phyloP scores from a whole-genome alignment of 2,329 filamentous ascomycete genomes.

The Penicillium sp. region DNA sequence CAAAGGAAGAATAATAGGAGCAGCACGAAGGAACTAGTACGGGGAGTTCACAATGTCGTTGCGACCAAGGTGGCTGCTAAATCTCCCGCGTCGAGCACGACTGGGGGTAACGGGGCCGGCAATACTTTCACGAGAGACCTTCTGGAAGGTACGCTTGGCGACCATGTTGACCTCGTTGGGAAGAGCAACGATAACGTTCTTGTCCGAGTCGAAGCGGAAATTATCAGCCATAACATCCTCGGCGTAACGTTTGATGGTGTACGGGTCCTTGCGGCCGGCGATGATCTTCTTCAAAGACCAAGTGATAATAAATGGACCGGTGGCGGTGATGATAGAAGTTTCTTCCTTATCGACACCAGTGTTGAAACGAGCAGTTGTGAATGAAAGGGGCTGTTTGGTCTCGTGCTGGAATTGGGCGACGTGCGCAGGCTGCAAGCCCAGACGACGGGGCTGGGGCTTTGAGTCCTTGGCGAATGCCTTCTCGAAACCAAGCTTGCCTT shows the following conservation, averaged over 20 bases:
- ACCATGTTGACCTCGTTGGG: conserved; percentile 99
- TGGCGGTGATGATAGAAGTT: conserved; percentile 94
- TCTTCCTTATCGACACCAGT: conserved; percentile 77
- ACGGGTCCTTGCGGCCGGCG: conserved; percentile 77
- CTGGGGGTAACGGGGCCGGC: conserved; percentile 58
- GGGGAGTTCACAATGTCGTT: conserved; percentile 82
- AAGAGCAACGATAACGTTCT: conserved; percentile 95
- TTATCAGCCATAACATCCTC: conserved; percentile 98
- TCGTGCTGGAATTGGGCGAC: conserved; percentile 98
- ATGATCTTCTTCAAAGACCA: conserved; percentile 94
- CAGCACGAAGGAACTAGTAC: conserved; percentile 44
- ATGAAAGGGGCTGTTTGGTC: conserved; percentile 80
- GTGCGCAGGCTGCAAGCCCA: conserved; percentile 85
- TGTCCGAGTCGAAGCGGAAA: conserved; percentile 95
- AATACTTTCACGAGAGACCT: conserved; percentile 91
- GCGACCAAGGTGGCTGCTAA: conserved; percentile 58
- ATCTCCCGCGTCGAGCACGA: conserved; percentile 34
- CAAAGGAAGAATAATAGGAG: not conserved
- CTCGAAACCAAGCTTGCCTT: conserved; percentile 97
- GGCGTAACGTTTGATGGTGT: conserved; percentile 93
- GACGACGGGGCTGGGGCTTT: conserved; percentile 88
- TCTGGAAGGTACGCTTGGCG: conserved; percentile 77
- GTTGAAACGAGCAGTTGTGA: conserved; percentile 93
- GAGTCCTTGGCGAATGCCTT: conserved; percentile 87
- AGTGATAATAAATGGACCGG: conserved; percentile 93